Evolutionary conservation across 257 asterid genomes (phyloP).

Genomic region (Ajuga chamaepitys): DNA sequence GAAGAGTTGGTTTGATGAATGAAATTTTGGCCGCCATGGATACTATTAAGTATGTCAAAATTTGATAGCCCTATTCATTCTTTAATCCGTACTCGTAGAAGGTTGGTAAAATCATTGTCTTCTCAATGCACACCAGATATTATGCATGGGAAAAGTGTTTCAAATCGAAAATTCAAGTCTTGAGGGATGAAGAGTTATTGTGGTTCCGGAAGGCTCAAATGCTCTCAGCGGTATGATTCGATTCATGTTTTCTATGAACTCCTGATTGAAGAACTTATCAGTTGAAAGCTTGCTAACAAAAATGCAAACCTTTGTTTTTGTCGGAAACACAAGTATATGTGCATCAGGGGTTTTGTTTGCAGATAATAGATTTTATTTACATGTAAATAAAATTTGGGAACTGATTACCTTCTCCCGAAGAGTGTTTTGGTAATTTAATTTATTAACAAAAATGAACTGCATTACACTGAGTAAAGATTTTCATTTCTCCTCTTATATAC

Average conservation of each 20-base stretch:
- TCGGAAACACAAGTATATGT: neutral
- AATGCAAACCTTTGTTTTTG: neutral
- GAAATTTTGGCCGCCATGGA: conserved; percentile 89
- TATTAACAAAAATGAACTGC: neutral
- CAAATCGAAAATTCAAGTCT: conserved; percentile 52
- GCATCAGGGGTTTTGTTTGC: too few species aligned
- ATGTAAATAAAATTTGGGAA: too few species aligned
- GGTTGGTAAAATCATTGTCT: conserved; percentile 5
- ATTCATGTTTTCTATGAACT: neutral
- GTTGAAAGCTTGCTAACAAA: neutral
- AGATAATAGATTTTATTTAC: too few species aligned
- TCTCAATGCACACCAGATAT: conserved; percentile 37
- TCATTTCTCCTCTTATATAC: too few species aligned
- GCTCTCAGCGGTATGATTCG: conserved; percentile 58
- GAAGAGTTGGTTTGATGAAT: conserved; percentile 77
- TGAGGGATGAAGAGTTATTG: conserved; percentile 63
- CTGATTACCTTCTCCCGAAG: neutral
- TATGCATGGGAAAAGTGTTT: conserved; percentile 91
- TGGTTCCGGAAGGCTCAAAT: conserved; percentile 79
- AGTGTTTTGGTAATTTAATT: neutral
- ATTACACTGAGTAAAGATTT: too few species aligned
- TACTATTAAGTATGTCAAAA: conserved; percentile 61
- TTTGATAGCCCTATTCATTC: neutral
- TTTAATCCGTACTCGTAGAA: neutral
- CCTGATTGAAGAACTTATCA: neutral